Evolutionary conservation across 768 basidiomycete genomes (phyloP).

Genomic region (Termitomyces sp.): DNA sequence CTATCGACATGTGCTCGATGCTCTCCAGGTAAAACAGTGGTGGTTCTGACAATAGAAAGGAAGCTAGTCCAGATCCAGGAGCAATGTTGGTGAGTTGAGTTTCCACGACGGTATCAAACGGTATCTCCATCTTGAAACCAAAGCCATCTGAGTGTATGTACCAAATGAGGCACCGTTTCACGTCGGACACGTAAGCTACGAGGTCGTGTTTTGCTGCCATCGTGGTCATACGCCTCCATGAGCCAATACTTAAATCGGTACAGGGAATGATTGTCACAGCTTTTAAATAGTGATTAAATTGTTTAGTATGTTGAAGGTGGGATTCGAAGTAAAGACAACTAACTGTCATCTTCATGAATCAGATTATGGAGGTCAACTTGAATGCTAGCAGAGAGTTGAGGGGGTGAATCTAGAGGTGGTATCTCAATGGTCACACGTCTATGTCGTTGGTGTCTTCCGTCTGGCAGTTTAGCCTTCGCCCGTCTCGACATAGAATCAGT

Average conservation of each 20-base stretch:
- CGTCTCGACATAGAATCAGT: constrained; percentile 41
- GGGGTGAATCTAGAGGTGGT: constrained; percentile 40
- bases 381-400: constrained; percentile 43
- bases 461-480: constrained; percentile 74
- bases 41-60: constrained; percentile 59
- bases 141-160: constrained; percentile 68
- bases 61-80: constrained; percentile 52
- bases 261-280: constrained; percentile 76
- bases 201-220: constrained; percentile 53
- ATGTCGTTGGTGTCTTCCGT: constrained; percentile 44
- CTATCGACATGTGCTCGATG: constrained; percentile 21
- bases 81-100: constrained; percentile 50
- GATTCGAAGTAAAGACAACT: constrained; percentile 21
- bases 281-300: constrained; percentile 19
- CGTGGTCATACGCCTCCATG: constrained; percentile 71
- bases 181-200: constrained; percentile 69
- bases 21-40: constrained; percentile 68
- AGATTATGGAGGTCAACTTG: constrained; percentile 57
- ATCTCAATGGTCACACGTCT: constrained; percentile 27
- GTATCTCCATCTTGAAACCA: constrained; percentile 83
- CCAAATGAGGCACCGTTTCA: constrained; percentile 66
- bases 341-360: constrained; percentile 76
- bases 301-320: background rate
- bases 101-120: constrained; percentile 56
- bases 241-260: constrained; percentile 67